Conservation (phyloP, 352 stramenopile genomes). For the Blastocystis sp. region DNA sequence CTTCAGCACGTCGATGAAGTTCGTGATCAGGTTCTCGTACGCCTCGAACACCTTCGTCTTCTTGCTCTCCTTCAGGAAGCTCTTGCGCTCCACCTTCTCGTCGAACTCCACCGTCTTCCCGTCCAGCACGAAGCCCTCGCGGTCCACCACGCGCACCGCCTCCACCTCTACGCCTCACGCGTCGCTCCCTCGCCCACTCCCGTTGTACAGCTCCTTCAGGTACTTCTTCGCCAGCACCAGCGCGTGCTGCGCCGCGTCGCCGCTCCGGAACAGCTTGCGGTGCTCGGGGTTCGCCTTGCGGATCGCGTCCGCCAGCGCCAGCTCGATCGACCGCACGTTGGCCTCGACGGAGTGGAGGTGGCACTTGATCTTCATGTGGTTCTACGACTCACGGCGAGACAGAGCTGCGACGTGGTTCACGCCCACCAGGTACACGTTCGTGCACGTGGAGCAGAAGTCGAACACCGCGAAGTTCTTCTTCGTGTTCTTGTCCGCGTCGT, state of each 20-base stretch:
- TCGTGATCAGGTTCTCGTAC: neutral
- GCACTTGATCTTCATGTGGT: slow-evolving; percentile 58
- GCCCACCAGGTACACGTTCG: slow-evolving; percentile 34
- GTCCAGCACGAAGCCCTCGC: neutral
- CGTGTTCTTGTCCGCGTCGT: slow-evolving; percentile 21
- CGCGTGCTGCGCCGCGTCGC: neutral
- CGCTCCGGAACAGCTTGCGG: neutral
- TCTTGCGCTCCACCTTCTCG: slow-evolving; percentile 1
- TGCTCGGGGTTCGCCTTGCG: slow-evolving; percentile 1
- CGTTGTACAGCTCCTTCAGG: slow-evolving; percentile 4
- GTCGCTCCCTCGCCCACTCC: neutral
- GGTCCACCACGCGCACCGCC: neutral
- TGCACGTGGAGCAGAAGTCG: slow-evolving; percentile 45
- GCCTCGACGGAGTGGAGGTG: slow-evolving; percentile 45
- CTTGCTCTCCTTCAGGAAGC: slow-evolving; percentile 2
- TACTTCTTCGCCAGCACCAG: neutral
- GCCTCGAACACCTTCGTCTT: slow-evolving; percentile 45
- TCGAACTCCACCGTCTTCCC: slow-evolving; percentile 5
- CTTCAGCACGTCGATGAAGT: slow-evolving; percentile 4
- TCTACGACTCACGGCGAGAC: neutral
- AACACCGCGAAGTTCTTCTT: slow-evolving; percentile 30
- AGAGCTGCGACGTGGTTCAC: neutral
- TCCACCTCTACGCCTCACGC: neutral
- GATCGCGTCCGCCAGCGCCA: slow-evolving; percentile 28
- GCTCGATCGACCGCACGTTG: slow-evolving; percentile 22